phyloP scores from a whole-genome alignment of 1,139 yeast species.

The Diutina siamensis region DNA sequence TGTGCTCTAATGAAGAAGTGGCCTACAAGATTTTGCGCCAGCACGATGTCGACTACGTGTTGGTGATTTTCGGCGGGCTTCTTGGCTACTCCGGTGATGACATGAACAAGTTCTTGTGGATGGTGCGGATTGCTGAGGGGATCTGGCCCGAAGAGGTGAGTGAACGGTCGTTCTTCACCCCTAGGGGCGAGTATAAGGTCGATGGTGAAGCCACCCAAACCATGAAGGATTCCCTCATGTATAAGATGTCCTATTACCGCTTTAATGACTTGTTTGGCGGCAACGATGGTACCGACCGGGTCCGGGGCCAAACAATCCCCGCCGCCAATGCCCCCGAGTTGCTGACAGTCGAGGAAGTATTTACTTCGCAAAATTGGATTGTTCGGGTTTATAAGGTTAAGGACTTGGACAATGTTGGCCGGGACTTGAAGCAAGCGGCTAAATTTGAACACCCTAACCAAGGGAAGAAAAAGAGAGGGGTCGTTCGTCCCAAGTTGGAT shows the following conservation, averaged over 20 bases:
- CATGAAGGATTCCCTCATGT: conserved; percentile 85
- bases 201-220: conserved; percentile 72
- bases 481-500: conserved; percentile 1
- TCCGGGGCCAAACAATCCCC: conserved; percentile 70
- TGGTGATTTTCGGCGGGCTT: conserved; percentile 89
- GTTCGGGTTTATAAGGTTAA: conserved; percentile 92
- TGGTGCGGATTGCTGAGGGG: conserved; percentile 98
- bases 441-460: not conserved
- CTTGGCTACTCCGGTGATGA: conserved; percentile 96
- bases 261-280: conserved; percentile 65
- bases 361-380: conserved; percentile 93
- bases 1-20: conserved; percentile 81
- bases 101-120: conserved; percentile 94
- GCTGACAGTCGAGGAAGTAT: conserved; percentile 83
- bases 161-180: conserved; percentile 78
- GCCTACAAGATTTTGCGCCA: conserved; percentile 81
- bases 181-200: conserved; percentile 77
- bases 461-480: conserved; percentile 1
- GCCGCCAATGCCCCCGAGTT: conserved; percentile 47
- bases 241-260: conserved; percentile 88
- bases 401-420: conserved; percentile 50
- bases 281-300: conserved; percentile 72
- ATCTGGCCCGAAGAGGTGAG: conserved; percentile 97
- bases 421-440: conserved; percentile 2
- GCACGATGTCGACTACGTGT: conserved; percentile 91